These are phyloP conservation scores for Skeletonema potamos DNA, from an alignment of 108 stramenopile genomes.

Conservation along the genomic window DNA sequence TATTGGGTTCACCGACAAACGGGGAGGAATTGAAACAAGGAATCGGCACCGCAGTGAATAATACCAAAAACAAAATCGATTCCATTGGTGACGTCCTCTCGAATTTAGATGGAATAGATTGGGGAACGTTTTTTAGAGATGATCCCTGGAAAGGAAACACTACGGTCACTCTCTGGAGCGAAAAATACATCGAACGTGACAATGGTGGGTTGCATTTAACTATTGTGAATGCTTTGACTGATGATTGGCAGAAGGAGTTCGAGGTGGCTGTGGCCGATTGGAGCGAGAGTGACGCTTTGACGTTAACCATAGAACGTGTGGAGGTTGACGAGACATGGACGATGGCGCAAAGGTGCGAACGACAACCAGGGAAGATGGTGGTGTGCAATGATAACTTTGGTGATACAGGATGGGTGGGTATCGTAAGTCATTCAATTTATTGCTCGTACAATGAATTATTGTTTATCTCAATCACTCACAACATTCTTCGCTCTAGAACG, in stretches of 20 bases:
- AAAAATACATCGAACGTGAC: slow-evolving; percentile 22
- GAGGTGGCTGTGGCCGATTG: slow-evolving; percentile 59
- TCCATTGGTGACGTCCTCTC: slow-evolving; percentile 47
- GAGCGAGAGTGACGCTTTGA: slow-evolving; percentile 62
- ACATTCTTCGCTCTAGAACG: slow-evolving; percentile 27
- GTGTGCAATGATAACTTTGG: slow-evolving; percentile 78
- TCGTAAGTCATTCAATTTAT: slow-evolving; percentile 6
- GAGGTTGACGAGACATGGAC: slow-evolving; percentile 35
- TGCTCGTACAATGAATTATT: not conserved
- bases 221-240: slow-evolving; percentile 60
- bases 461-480: not conserved
- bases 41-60: not conserved
- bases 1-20: not conserved
- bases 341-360: slow-evolving; percentile 11
- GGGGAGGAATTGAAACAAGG: not conserved
- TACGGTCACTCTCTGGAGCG: slow-evolving; percentile 50
- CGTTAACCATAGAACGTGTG: slow-evolving; percentile 30
- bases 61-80: slow-evolving; percentile 9
- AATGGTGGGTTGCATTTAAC: slow-evolving; percentile 57
- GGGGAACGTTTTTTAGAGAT: slow-evolving; percentile 33
- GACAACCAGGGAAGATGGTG: slow-evolving; percentile 59
- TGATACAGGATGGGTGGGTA: slow-evolving; percentile 75
- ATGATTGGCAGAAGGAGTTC: slow-evolving; percentile 62
- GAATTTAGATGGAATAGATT: slow-evolving; percentile 30
- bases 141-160: slow-evolving; percentile 66